Evolutionary conservation across 2,329 filamentous ascomycete genomes (phyloP), one percentile per base, ranked within the genome.

Genomic region (Penicillium hesseltinei): DNA sequence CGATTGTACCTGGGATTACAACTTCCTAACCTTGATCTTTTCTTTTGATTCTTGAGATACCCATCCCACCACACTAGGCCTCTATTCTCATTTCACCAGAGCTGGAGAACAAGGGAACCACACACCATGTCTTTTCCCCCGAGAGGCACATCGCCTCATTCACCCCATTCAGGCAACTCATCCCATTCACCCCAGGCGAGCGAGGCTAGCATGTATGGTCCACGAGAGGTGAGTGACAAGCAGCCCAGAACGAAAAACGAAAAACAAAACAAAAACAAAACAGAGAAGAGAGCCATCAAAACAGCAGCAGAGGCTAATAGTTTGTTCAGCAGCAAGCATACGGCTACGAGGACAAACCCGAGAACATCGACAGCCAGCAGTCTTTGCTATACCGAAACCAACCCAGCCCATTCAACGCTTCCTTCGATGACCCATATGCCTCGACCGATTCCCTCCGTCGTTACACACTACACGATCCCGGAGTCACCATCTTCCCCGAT

Each of bases 401-500:
- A 29, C 74, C 76, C 42, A 73, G 75, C 53, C 73, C 76, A 27
- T 78, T 78, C 64, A 72, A 72, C 62, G 72, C 72, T n/a, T 77
- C 76, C 21, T 81, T 78, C 58, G 79, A 81, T 54, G 78, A 80
- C 51, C 74, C 75, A 55, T 76, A 87, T 61, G 57, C 64, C 35
- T 71, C 69, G 11, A 64, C 63, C 53, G 69, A 71, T 55, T 70
- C 69, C 29, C 58, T 71, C 23, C 67, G 67, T 31, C 69, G 69
- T 25, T 71, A 71, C 47, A 71, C 69, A 27, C 57, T 71, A n/a
- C 69, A 71, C 2, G 69, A 71, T 39, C 63, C 82, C 71, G 84
- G 84, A 80, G 84, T 68, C 78, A 78, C 66, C 82, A 81, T 62
- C 81, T 88, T 65, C 82, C 85, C 61, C 21, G 69, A 74, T 55